Conservation (phyloP, 1,284 basidiomycete species). For the Marasmius sp. region DNA sequence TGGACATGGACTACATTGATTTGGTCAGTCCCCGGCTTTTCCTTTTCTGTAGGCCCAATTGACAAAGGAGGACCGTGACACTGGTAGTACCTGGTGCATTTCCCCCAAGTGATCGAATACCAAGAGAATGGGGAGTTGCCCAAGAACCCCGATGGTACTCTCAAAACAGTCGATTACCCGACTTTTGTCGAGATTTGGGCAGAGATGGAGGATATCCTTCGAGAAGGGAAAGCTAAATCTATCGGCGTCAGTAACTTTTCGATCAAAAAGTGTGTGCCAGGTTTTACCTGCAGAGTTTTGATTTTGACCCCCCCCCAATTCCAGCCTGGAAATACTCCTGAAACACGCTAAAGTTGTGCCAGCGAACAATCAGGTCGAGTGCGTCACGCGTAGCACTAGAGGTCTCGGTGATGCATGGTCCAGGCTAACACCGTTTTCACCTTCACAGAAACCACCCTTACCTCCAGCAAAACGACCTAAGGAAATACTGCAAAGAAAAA, state of each 20-base stretch:
- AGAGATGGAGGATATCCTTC: constrained; percentile 22
- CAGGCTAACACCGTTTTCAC: not conserved
- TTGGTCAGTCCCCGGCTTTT: constrained; percentile 29
- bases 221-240: constrained; percentile 30
- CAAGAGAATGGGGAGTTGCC: not conserved
- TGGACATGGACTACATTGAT: constrained; percentile 62
- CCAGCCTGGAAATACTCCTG: constrained; percentile 30
- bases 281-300: too few species aligned
- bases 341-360: constrained; percentile 19
- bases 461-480: constrained; percentile 20
- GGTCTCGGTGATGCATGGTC: not conserved
- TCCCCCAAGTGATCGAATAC: constrained; percentile 36
- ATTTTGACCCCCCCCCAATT: not conserved
- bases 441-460: constrained; percentile 23
- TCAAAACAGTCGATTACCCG: constrained; percentile 15
- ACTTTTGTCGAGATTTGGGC: constrained; percentile 24
- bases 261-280: constrained; percentile 26
- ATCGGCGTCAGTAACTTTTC: constrained; percentile 41
- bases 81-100: constrained; percentile 63
- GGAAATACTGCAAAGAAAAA: constrained; percentile 19
- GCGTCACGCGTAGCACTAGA: constrained; percentile 1
- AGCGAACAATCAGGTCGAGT: constrained; percentile 28
- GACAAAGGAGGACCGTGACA: too few species aligned
- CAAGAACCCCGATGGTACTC: constrained; percentile 20
- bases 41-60: constrained; percentile 5